Base-by-base conservation (phyloP, 176 grass and related monocot species). In the Ensete glaucum region DNA sequence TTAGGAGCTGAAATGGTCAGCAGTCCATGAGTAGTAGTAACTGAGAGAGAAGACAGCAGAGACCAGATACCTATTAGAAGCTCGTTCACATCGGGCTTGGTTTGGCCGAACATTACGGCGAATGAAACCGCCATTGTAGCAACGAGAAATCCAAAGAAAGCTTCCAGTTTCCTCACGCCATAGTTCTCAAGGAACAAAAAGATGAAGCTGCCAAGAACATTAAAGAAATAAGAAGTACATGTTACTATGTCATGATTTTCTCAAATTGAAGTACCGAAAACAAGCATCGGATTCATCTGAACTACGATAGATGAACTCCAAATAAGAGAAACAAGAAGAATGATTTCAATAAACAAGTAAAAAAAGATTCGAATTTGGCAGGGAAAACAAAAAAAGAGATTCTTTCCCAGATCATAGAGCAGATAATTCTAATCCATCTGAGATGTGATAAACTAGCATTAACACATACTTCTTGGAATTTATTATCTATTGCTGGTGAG, bases 121-220 rank as follows among this genome's bases (percentile, higher is more conserved):
- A 97, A 97, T 26, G 90, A 93, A 67, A 93, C 0, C 48, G 83
- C 93, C 87, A 97, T 97, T 63, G 65, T 90, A 76, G 87, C 83
- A 74, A 97, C 88, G 54, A 97, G 83, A 54, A 97, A 74, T 9
- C 82, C 93, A 34, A 97, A 97, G 90, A 97, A 93, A 9, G 93
- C 93, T 84, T 97, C 93, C 57, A 97, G 53, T 87, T 97, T 97
- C 71, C 93, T 88, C 79, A 97, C 93, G 21, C 93, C 90, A 73
- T 90, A 97, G 69, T 92, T 97, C 85, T 97, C 93, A 60, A 97
- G 81, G 87, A 92, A 97, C 66, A 97, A 76, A 85, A 97, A 97
- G 73, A 97, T 72, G 82, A 97, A 93, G 82, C 93, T 97, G 90
- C 17, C 74, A 83, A 81, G 23, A 92, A 69, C 12, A 17, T 7